Base-by-base conservation (phyloP, 345 rosid genomes). In the Geranium brycei region DNA sequence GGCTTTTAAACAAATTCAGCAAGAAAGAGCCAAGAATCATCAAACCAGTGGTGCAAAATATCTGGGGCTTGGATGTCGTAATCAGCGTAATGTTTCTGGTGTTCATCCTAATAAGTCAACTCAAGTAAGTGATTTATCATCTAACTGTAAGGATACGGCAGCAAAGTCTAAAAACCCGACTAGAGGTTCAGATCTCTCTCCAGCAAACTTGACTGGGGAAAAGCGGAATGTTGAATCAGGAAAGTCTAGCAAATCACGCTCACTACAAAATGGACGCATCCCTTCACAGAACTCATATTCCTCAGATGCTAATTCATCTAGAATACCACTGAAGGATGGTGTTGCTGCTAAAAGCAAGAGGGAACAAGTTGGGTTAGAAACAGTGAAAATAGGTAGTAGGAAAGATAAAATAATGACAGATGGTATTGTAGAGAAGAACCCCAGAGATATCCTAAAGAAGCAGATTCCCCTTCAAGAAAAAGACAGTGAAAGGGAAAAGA, bases 1-100 rank as follows among this genome's bases (percentile, higher is more conserved):
- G 76, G 88, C 88, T 61, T 86, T 86, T 65, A 82, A 77, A 74
- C 80, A 86, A 76, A 83, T 86, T 74, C 91, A 86, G 62, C 80
- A 74, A 75, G 89, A 84, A 69, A 74, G 92, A 68, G 85, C 77
- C 56, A 71, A 70, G 65, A 72, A 58, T 65, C 69, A 3, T 66
- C 59, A 62, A 64, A 67, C 72, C 47, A 61, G 72, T 40, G 23
- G 57, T 66, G 64, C 69, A 61, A 78, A 31, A 51, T 40, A 75
- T 56, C 30, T 62, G 30, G 75, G 69, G 58, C 75, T 71, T 35
- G 79, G 79, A 64, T 69, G 61, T 69, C 64, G 73, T 17, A 73
- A 65, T 69, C 51, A 67, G 59, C 71, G 31, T 57, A 59, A 71
- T 62, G 28, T 51, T 31, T 71, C 74, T 55, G 64, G 53, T 56